Percentiles rank a stretch among this genome's conserved stretches.
These are phyloP conservation scores for Acanthamoeba castellanii DNA, from an alignment of 208 protist genomes.

Conservation along the genomic window DNA sequence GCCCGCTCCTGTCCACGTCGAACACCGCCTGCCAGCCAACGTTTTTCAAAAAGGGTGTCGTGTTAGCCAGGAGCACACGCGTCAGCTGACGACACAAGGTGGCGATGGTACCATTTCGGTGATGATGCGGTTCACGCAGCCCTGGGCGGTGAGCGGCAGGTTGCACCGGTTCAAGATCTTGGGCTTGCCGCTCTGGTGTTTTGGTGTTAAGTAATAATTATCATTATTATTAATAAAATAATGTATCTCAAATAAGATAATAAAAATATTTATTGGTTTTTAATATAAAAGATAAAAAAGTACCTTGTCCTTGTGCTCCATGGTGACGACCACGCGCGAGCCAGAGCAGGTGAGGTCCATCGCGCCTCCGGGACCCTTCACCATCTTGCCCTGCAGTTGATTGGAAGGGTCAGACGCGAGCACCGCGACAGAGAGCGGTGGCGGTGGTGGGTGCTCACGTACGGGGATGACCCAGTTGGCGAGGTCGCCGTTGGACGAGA, in stretches of 20 bases:
- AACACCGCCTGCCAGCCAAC: constrained; percentile 91
- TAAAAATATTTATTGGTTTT: too few relatives aligned
- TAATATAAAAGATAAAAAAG: background rate
- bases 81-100: background rate
- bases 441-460: background rate
- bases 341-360: constrained; percentile 94
- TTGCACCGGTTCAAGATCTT: constrained; percentile 96
- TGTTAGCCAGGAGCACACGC: too few relatives aligned
- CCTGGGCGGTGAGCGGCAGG: constrained; percentile 94
- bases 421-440: too few relatives aligned
- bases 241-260: too few relatives aligned
- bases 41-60: too few relatives aligned
- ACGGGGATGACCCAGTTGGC: constrained; percentile 98
- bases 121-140: constrained; percentile 95
- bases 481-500: constrained; percentile 95
- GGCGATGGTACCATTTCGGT: constrained; percentile 92
- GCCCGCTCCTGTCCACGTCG: constrained; percentile 92
- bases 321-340: constrained; percentile 96
- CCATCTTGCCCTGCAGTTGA: constrained; percentile 92
- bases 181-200: constrained; percentile 87
- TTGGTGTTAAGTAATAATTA: too few relatives aligned
- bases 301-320: constrained; percentile 96
- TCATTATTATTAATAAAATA: too few relatives aligned
- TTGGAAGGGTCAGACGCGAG: background rate
- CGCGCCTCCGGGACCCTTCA: constrained; percentile 98